Evolutionary conservation across 2,329 filamentous ascomycete species (phyloP).

Genomic region (Nemania sp.): DNA sequence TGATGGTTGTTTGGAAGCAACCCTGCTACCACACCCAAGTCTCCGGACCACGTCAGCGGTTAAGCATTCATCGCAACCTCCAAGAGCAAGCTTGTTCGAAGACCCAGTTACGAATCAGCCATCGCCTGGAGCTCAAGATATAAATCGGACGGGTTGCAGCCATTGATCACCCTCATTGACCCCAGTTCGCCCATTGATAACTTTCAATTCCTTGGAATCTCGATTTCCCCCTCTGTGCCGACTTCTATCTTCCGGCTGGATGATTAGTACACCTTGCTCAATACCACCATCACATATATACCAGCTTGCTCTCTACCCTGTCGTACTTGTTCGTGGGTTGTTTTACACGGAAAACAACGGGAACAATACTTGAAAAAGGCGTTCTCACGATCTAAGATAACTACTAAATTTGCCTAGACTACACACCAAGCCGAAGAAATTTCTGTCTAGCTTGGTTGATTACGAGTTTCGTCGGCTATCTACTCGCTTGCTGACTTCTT

Average conservation of each 20-base stretch:
- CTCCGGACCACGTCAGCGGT: slow-evolving; percentile 10
- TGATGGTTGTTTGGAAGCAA: slow-evolving; percentile 51
- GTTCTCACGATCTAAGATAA: background rate
- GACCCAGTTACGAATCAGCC: slow-evolving; percentile 7
- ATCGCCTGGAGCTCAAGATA: slow-evolving; percentile 24
- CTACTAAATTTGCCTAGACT: background rate
- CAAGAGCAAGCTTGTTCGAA: slow-evolving; percentile 6
- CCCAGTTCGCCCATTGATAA: background rate
- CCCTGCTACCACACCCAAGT: slow-evolving; percentile 42
- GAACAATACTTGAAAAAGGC: background rate
- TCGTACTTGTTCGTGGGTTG: background rate
- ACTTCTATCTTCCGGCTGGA: slow-evolving; percentile 3
- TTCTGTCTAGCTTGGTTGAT: background rate
- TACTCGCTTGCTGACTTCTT: background rate
- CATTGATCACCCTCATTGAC: slow-evolving; percentile 11
- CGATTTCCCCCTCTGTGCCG: background rate
- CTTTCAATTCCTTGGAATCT: background rate
- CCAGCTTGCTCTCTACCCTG: background rate
- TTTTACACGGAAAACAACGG: background rate
- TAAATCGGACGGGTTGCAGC: slow-evolving; percentile 32
- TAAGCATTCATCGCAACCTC: slow-evolving; percentile 1
- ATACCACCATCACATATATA: slow-evolving; percentile 7
- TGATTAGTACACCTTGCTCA: background rate
- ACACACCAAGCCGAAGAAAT: background rate
- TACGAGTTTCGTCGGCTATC: background rate